These are phyloP conservation scores for Magnaporthiopsis incrustans DNA, from an alignment of 2,329 filamentous ascomycete genomes.

Conservation along the genomic window DNA sequence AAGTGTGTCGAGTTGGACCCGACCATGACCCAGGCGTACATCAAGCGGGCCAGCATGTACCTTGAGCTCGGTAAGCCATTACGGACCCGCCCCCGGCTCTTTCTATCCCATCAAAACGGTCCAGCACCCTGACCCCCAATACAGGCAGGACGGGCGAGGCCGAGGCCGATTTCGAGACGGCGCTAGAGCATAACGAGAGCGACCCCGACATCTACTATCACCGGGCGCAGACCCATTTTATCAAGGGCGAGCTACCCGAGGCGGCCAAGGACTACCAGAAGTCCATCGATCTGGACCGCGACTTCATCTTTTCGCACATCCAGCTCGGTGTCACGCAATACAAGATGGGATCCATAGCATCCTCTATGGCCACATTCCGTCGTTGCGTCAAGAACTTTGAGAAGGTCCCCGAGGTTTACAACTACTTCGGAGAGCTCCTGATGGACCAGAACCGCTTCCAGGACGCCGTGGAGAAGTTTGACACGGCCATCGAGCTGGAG, in stretches of 20 bases:
- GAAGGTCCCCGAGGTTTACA: slow-evolving; percentile 94
- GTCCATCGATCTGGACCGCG: slow-evolving; percentile 90
- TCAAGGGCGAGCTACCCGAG: slow-evolving; percentile 85
- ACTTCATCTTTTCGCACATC: slow-evolving; percentile 99
- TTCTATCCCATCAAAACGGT: not conserved
- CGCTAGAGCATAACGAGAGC: slow-evolving; percentile 72
- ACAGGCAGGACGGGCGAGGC: slow-evolving; percentile 77
- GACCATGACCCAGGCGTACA: slow-evolving; percentile 87
- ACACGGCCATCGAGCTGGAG: slow-evolving; percentile 98
- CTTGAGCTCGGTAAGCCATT: slow-evolving; percentile 68
- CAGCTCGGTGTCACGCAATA: slow-evolving; percentile 98
- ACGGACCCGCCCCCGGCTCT: not conserved
- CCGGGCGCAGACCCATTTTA: slow-evolving; percentile 96
- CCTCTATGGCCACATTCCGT: slow-evolving; percentile 96
- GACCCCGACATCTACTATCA: slow-evolving; percentile 99
- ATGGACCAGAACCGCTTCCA: slow-evolving; percentile 94
- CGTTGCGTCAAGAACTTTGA: slow-evolving; percentile 98
- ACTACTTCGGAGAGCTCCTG: slow-evolving; percentile 97
- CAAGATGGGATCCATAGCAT: slow-evolving; percentile 98
- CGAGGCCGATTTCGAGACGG: slow-evolving; percentile 77
- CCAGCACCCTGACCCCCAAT: not conserved
- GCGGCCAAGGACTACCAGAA: slow-evolving; percentile 99
- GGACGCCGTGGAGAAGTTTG: slow-evolving; percentile 96
- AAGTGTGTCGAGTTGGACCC: slow-evolving; percentile 90
- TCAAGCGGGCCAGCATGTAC: slow-evolving; percentile 98